phyloP scores from a whole-genome alignment of 495 filamentous ascomycete species.

The Penicillium desertorum region DNA sequence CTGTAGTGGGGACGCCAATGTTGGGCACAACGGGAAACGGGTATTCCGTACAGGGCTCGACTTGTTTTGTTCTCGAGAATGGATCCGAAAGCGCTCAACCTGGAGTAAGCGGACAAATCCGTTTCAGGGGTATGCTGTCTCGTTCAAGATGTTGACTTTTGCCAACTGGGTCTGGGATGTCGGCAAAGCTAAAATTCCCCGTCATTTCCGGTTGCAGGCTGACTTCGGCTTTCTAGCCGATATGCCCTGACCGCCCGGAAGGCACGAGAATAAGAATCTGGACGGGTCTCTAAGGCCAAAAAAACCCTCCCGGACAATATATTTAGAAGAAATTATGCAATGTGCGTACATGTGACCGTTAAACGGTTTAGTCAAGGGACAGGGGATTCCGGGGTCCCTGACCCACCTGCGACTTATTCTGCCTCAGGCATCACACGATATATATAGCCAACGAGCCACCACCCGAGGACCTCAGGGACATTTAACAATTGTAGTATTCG shows the following conservation, averaged over 20 bases:
- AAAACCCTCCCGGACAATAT: background rate
- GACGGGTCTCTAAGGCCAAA: background rate
- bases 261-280: conserved; percentile 1
- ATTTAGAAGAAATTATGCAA: background rate
- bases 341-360: background rate
- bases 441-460: no score
- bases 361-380: background rate
- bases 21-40: conserved; percentile 10
- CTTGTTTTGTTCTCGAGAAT: conserved; percentile 7
- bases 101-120: background rate
- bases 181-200: conserved; percentile 10
- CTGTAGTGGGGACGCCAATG: conserved; percentile 16
- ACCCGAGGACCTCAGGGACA: no score
- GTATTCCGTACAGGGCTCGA: conserved; percentile 11
- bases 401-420: background rate
- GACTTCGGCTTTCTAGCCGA: conserved; percentile 25
- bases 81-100: conserved; percentile 18
- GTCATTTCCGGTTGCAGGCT: conserved; percentile 15
- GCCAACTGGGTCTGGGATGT: background rate
- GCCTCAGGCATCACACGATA: background rate
- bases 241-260: conserved; percentile 4
- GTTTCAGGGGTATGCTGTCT: background rate
- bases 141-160: background rate
- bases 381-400: background rate
- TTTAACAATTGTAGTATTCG: no score